Conservation (phyloP, 768 basidiomycete species). For the Lyophyllum shimeji region DNA sequence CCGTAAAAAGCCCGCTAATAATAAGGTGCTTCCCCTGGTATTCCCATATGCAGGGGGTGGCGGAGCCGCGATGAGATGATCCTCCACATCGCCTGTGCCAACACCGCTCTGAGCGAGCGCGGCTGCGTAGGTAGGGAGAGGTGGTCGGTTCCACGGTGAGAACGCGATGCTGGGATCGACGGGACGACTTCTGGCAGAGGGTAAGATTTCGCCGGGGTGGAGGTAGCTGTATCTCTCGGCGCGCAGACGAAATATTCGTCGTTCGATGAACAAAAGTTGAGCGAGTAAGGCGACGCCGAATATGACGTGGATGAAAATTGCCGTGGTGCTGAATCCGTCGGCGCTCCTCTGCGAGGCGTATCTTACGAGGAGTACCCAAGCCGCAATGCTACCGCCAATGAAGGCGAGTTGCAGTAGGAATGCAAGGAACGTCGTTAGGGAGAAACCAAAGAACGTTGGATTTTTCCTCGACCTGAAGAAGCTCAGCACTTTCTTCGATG, state of each 20-base stretch:
- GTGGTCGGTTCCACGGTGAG: conserved; percentile 72
- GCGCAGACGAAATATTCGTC: conserved; percentile 62
- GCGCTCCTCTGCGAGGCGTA: conserved; percentile 10
- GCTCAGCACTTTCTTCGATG: conserved; percentile 32
- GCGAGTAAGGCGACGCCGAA: conserved; percentile 53
- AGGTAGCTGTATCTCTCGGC: conserved; percentile 60
- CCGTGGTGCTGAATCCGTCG: conserved; percentile 21
- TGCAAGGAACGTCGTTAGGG: conserved; percentile 39
- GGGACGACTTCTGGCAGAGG: conserved; percentile 32
- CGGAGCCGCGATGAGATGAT: conserved; percentile 61
- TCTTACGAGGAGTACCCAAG: conserved; percentile 50
- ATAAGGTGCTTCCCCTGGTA: conserved; percentile 65
- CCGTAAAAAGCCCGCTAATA: conserved; percentile 53
- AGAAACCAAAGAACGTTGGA: conserved; percentile 42
- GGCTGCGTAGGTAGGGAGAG: conserved; percentile 70
- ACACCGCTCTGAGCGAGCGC: conserved; percentile 65
- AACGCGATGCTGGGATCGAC: conserved; percentile 37
- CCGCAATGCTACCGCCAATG: conserved; percentile 49
- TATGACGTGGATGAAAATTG: conserved; percentile 62
- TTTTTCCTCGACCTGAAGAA: conserved; percentile 41
- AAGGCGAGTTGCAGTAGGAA: conserved; percentile 39
- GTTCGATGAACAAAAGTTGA: conserved; percentile 63
- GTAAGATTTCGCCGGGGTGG: conserved; percentile 58
- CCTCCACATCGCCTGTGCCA: conserved; percentile 77
- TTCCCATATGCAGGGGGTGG: conserved; percentile 81